These are phyloP conservation scores for Paraphoma chrysanthemicola DNA, from an alignment of 2,329 filamentous ascomycete species.

Conservation along the genomic window DNA sequence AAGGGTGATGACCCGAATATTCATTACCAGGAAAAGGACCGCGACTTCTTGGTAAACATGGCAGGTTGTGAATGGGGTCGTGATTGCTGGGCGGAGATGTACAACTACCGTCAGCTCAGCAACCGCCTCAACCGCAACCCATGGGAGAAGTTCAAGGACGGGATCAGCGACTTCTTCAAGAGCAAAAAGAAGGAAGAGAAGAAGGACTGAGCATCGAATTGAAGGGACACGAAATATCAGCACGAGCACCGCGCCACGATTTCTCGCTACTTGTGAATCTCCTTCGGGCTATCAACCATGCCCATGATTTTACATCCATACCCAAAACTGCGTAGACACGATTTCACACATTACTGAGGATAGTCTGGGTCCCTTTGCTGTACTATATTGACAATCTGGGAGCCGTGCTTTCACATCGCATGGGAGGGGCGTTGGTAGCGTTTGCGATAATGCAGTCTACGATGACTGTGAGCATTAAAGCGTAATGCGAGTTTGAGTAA, in stretches of 20 bases:
- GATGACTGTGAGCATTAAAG: not conserved
- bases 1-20: conserved; percentile 75
- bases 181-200: conserved; percentile 33
- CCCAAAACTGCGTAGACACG: conserved; percentile 3
- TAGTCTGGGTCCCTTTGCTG: not conserved
- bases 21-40: conserved; percentile 84
- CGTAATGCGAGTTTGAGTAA: not conserved
- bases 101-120: conserved; percentile 89
- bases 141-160: conserved; percentile 73
- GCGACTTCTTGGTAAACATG: conserved; percentile 98
- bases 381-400: not conserved
- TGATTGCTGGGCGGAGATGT: conserved; percentile 98
- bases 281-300: conserved; percentile 1
- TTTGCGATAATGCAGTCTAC: not conserved
- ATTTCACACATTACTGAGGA: not conserved
- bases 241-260: conserved; percentile 17
- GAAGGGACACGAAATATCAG: conserved; percentile 14
- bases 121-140: conserved; percentile 83
- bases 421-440: conserved; percentile 1
- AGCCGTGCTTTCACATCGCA: not conserved
- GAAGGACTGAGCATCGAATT: conserved; percentile 25
- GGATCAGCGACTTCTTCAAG: conserved; percentile 50
- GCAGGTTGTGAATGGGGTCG: conserved; percentile 96
- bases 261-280: conserved; percentile 8
- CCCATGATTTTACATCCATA: conserved; percentile 6